Conservation (phyloP, 352 stramenopile genomes). For the Phytophthora ohioensis region DNA sequence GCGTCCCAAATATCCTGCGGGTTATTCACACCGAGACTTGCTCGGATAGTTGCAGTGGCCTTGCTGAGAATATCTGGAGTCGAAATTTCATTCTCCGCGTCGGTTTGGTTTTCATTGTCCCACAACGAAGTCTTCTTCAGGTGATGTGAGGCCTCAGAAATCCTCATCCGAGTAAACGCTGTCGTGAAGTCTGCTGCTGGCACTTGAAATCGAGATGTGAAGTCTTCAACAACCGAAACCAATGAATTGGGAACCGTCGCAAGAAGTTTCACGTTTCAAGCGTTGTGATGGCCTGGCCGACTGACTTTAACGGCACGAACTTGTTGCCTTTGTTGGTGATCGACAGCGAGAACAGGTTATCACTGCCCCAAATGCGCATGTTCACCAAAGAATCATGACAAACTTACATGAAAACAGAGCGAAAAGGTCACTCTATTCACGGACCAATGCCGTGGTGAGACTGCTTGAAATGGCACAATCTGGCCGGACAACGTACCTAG, state of each 20-base stretch:
- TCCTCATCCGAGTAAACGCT: constrained; percentile 19
- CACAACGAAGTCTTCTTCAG: constrained; percentile 29
- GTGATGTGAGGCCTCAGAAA: constrained; percentile 21
- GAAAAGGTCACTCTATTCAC: too few relatives aligned
- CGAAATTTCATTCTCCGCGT: constrained; percentile 26
- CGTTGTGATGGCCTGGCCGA: not conserved
- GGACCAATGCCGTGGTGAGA: too few relatives aligned
- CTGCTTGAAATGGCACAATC: too few relatives aligned
- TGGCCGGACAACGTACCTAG: not conserved
- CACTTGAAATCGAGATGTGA: constrained; percentile 20
- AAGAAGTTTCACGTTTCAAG: constrained; percentile 21
- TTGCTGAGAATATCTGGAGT: constrained; percentile 54
- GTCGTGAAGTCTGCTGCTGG: not conserved
- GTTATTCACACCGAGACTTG: constrained; percentile 37
- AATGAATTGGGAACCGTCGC: constrained; percentile 33
- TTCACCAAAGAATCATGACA: too few relatives aligned
- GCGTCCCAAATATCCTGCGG: constrained; percentile 52
- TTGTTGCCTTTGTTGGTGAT: too few relatives aligned
- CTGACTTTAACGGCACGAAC: not conserved
- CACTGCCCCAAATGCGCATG: too few relatives aligned
- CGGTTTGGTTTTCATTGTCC: constrained; percentile 21
- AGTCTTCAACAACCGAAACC: constrained; percentile 19
- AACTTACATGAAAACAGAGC: too few relatives aligned
- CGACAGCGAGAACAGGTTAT: too few relatives aligned
- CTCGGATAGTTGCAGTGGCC: constrained; percentile 48